Base-by-base conservation (phyloP, 169 alveolate genomes). In the Sarcocystis neurona region DNA sequence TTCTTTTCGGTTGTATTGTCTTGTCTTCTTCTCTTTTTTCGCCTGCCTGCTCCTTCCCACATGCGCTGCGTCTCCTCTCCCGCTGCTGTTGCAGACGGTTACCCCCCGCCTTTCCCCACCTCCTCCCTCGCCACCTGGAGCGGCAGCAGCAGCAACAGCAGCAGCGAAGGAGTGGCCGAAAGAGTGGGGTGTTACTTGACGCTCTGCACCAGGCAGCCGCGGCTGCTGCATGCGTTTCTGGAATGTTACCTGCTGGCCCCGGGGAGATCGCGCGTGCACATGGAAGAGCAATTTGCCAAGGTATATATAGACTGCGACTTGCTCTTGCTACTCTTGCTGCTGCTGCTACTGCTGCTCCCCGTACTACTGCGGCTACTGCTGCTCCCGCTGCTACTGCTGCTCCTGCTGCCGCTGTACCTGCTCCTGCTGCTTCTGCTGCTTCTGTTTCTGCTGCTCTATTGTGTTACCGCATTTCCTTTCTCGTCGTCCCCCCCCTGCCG, bases 151-250 rank as follows among this genome's bases (percentile, higher is more conserved):
- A n/a, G n/a, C n/a, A n/a, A n/a, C n/a, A n/a, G n/a, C n/a, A 56
- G 41, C n/a, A 37, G 43, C 3, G 82, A 72, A 3, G 46, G 47
- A 47, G 23, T 72, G 30, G n/a, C 34, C 39, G 82, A 72, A 56
- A 37, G 82, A 27, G 43, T 43, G 58, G 32, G 56, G 34, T 72
- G 82, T 18, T 72, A 2, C 56, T 6, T 72, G 39, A 72, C 82
- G 6, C 53, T 72, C 34, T 37, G 58, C 58, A 56, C 32, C 23
- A n/a, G 82, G 23, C 82, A 39, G 58, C 82, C 82, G 0, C 82
- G 34, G 6, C 82, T 72, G 34, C 82, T 72, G 43, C 82, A 72
- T 39, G 48, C 82, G 39, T 72, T 72, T 32, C 32, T 72, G 12
- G 82, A 72, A 18, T 48, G 34, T 2, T 72, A 39, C 46, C 82